These are phyloP conservation scores for Metroxylon sagu DNA, from an alignment of 176 grass and related monocot genomes.

Conservation along the genomic window DNA sequence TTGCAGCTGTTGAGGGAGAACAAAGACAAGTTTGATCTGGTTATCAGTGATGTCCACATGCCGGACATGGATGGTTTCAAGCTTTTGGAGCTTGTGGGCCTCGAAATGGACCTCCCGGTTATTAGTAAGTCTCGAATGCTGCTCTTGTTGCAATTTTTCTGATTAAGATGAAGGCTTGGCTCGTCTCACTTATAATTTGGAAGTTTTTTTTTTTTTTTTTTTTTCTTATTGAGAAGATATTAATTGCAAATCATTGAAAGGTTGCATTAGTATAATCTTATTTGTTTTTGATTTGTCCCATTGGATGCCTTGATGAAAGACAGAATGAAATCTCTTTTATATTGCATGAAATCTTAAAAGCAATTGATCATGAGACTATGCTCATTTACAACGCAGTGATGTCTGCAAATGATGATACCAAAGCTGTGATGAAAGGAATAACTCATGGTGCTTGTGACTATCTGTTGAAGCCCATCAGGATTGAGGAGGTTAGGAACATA, in stretches of 20 bases:
- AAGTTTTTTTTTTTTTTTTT: too few species aligned
- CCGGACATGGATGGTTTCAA: constrained; percentile 56
- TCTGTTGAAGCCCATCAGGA: constrained; percentile 38
- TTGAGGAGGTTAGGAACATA: constrained; percentile 40
- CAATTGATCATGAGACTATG: too few species aligned
- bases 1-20: constrained; percentile 39
- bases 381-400: constrained; percentile 26
- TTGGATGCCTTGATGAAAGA: too few species aligned
- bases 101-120: constrained; percentile 75
- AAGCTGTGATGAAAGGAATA: constrained; percentile 42
- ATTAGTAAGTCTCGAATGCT: constrained; percentile 35
- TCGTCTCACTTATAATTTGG: too few species aligned
- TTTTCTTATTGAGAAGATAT: too few species aligned
- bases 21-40: constrained; percentile 49
- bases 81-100: constrained; percentile 44
- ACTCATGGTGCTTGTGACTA: constrained; percentile 39
- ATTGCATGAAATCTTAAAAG: too few species aligned
- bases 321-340: too few species aligned
- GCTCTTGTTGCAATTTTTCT: too few species aligned
- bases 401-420: constrained; percentile 29
- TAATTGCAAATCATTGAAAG: too few species aligned
- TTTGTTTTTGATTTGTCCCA: too few species aligned
- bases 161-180: too few species aligned
- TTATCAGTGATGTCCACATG: constrained; percentile 76
- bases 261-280: too few species aligned